Evolutionary conservation across 2,329 filamentous ascomycete genomes (phyloP).

Genomic region (Phialemoniopsis sp.): DNA sequence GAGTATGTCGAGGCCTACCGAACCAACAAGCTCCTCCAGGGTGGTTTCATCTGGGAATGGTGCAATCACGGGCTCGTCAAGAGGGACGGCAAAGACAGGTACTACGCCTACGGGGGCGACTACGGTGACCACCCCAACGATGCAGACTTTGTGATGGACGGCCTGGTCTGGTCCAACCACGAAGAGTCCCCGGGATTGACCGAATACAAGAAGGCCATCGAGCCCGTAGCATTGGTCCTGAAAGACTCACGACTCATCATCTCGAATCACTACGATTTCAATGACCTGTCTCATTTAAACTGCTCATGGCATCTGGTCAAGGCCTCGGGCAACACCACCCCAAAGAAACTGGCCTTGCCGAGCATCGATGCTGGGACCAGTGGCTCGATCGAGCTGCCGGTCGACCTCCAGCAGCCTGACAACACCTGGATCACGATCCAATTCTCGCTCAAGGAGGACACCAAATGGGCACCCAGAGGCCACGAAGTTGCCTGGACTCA

Average conservation of each 20-base stretch:
- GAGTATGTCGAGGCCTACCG: constrained; percentile 67
- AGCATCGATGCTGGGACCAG: too few relatives aligned
- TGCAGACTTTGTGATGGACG: constrained; percentile 55
- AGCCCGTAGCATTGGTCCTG: constrained; percentile 37
- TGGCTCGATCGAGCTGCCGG: too few relatives aligned
- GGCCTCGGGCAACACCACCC: too few relatives aligned
- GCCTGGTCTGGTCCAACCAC: constrained; percentile 40
- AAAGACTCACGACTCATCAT: constrained; percentile 24
- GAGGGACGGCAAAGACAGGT: constrained; percentile 23
- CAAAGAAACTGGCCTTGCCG: too few relatives aligned
- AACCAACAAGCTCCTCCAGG: constrained; percentile 19
- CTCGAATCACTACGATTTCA: constrained; percentile 32
- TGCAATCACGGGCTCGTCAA: constrained; percentile 42
- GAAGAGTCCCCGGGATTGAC: constrained; percentile 33
- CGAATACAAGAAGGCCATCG: constrained; percentile 42
- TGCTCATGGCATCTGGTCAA: constrained; percentile 12
- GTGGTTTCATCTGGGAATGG: constrained; percentile 65
- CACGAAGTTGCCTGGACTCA: constrained; percentile 51
- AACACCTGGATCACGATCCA: too few relatives aligned
- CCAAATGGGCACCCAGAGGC: constrained; percentile 46
- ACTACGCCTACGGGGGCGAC: constrained; percentile 57
- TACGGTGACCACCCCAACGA: constrained; percentile 59
- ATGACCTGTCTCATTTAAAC: constrained; percentile 21
- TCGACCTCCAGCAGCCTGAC: too few relatives aligned
- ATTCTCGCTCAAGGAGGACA: constrained; percentile 36